A percentile compares a stretch with the other conserved stretches of the same genome.
phyloP scores from a whole-genome alignment of 352 stramenopile genomes.

The Phytophthora quininea region DNA sequence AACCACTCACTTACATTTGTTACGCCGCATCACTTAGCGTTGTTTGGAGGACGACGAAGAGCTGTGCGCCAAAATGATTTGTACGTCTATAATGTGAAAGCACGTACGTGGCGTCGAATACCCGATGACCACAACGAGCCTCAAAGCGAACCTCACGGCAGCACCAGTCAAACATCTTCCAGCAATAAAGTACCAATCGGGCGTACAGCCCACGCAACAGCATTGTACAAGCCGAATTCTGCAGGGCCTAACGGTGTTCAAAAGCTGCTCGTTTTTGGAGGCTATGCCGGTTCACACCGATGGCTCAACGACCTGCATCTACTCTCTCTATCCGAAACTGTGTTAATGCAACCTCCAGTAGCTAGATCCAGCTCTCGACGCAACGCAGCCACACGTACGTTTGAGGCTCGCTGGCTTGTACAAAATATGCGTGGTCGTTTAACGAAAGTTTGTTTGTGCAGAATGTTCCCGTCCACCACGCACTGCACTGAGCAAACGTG shows the following conservation, averaged over 20 bases:
- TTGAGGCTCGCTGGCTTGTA: not conserved
- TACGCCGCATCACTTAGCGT: conserved; percentile 48
- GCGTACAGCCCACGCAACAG: conserved; percentile 52
- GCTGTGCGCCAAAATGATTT: conserved; percentile 59
- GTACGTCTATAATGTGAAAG: conserved; percentile 52
- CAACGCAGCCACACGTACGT: conserved; percentile 33
- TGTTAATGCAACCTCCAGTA: conserved; percentile 22
- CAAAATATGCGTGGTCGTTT: conserved; percentile 3
- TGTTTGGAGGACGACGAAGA: conserved; percentile 65
- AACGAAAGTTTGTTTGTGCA: conserved; percentile 14
- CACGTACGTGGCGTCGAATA: conserved; percentile 40
- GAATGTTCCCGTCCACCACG: conserved; percentile 20
- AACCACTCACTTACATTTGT: conserved; percentile 69
- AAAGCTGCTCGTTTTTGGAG: conserved; percentile 69
- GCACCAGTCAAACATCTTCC: too few species aligned
- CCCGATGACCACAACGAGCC: conserved; percentile 3
- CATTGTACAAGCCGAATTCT: conserved; percentile 40
- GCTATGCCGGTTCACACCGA: conserved; percentile 59
- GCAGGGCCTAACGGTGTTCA: conserved; percentile 26
- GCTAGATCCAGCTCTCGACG: conserved; percentile 21
- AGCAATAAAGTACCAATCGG: conserved; percentile 25
- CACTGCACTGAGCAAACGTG: conserved; percentile 9
- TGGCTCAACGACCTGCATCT: conserved; percentile 77
- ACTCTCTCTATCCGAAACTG: conserved; percentile 37
- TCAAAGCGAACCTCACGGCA: not conserved